phyloP scores from a whole-genome alignment of 352 stramenopile genomes.

The Phytopythium cucurbitacearum region DNA sequence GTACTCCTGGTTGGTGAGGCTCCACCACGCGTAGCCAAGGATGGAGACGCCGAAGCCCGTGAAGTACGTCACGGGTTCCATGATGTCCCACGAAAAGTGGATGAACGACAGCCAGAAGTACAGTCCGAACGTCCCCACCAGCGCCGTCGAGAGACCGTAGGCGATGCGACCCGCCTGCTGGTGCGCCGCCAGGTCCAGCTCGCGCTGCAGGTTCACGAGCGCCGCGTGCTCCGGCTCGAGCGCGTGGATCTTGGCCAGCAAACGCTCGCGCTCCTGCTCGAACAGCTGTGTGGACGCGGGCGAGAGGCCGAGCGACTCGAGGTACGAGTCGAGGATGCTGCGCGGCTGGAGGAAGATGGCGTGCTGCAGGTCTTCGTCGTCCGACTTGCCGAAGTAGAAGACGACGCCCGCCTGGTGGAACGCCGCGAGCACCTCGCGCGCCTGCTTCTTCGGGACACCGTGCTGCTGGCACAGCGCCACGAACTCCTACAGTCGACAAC shows the following conservation, averaged over 20 bases:
- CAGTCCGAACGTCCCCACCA: slow-evolving; percentile 66
- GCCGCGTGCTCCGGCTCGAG: slow-evolving; percentile 68
- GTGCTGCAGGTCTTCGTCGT: slow-evolving; percentile 66
- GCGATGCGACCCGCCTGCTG: slow-evolving; percentile 56
- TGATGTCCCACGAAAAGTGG: slow-evolving; percentile 83
- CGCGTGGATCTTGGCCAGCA: slow-evolving; percentile 62
- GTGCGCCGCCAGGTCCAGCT: slow-evolving; percentile 56
- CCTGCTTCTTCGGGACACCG: slow-evolving; percentile 85
- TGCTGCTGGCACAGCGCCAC: slow-evolving; percentile 58
- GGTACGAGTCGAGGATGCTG: slow-evolving; percentile 75
- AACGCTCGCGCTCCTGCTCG: slow-evolving; percentile 46
- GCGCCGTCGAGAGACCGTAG: slow-evolving; percentile 47
- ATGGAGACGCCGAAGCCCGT: slow-evolving; percentile 87
- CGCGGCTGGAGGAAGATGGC: slow-evolving; percentile 79
- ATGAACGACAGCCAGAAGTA: slow-evolving; percentile 84
- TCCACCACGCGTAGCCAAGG: slow-evolving; percentile 89
- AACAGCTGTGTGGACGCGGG: slow-evolving; percentile 70
- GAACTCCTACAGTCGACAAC: slow-evolving; percentile 40
- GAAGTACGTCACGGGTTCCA: slow-evolving; percentile 84
- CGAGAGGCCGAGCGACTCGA: slow-evolving; percentile 71
- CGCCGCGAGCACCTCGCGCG: slow-evolving; percentile 60
- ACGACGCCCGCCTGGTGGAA: slow-evolving; percentile 77
- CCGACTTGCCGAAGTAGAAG: slow-evolving; percentile 77
- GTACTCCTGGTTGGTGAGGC: slow-evolving; percentile 87
- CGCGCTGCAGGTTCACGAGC: slow-evolving; percentile 53